Base-by-base conservation (phyloP, 805 yeast species). In the Starmerella stigmatis region DNA sequence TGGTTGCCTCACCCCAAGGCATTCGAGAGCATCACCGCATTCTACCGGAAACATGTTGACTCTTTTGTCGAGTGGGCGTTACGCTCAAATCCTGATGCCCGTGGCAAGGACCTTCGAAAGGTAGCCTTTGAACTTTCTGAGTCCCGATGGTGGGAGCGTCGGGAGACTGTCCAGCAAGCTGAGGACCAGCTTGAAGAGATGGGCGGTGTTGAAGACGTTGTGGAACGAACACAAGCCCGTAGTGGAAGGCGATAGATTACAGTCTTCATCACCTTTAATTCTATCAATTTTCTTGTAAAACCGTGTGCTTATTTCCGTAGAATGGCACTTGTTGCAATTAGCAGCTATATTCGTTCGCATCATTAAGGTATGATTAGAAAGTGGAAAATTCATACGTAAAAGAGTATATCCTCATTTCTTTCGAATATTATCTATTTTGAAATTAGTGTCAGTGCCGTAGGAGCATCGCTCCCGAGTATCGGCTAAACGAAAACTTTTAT, bases 1-100 rank as follows among this genome's bases (percentile, higher is more conserved):
- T 89, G 95, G 94, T 71, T 89, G 45, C 96, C 97, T 39, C 96
- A 88, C 61, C 98, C 98, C 28, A 86, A 88, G 59, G 80, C 95
- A 6, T 92, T 89, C 57, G 97, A 89, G 66, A 66, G 76, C 2
- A 68, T 89, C 49, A 77, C 95, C 54, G 79, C 76, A 2, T 89
- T 89, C 66, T 89, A 92, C 62, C 67, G 81, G 19, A 79, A 95
- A 58, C 78, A 94, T 1, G 94, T 94, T 47, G 79, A 89, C 5
- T 75, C 77, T 22, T 89, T 89, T 64, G 71, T 89, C 56, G 86
- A 86, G 60, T 89, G 97, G 96, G 85, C 94, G 1, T 82, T 86
- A 53, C 80, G 92, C 4, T 82, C 80, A 15, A 82, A 86, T 56
- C 73, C 82, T 55, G 88, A 82, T 47, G 79, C 86, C 12, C 76